Evolutionary conservation across 495 filamentous ascomycete species (phyloP), one percentile per base, ranked within the genome.

Genomic region (Daldinia vernicosa): DNA sequence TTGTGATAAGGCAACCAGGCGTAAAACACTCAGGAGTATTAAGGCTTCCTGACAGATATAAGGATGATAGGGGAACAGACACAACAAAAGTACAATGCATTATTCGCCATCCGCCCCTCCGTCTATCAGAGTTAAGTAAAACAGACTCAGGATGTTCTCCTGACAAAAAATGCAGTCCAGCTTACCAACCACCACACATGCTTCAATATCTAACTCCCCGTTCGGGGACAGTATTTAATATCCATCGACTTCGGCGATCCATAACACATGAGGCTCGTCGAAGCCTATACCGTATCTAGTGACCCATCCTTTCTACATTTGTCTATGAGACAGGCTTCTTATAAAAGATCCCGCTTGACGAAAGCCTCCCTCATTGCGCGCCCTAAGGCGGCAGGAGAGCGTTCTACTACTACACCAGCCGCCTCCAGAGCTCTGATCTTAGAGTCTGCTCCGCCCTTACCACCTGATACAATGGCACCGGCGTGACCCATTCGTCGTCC

Each of bases 401-500:
- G 89, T 89, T 98, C 95, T 40, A 99, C 95, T 76, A 97, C 86
- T 66, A 98, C 95, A 78, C 95, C 95, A 58, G 96, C 96, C 70
- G 87, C 87, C 84, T 98, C 92, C 35, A 99, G 89, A 63, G 95
- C 95, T 74, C 88, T 82, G 81, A 99, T 99, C 90, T 99, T 99
- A 69, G 93, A 96, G 83, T 98, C 92, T 60, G 95, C 95, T 77
- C 92, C 95, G 77, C 95, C 95, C 89, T 97, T 98, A 65, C 95
- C 95, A 74, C 95, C 95, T 73, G 92, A 92, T 55, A 99, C 94
- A 78, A 99, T 99, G 75, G 95, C 95, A 84, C 91, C 95, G 73
- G 95, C 95, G 85, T 99, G 95, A 71, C 95, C 95, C 95, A 98
- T 99, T 77, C 95, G 90, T 77, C 95, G 88, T 78, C 95, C 95